Base-by-base conservation (phyloP, 2,329 filamentous ascomycete genomes). In the Diaporthe velutina region DNA sequence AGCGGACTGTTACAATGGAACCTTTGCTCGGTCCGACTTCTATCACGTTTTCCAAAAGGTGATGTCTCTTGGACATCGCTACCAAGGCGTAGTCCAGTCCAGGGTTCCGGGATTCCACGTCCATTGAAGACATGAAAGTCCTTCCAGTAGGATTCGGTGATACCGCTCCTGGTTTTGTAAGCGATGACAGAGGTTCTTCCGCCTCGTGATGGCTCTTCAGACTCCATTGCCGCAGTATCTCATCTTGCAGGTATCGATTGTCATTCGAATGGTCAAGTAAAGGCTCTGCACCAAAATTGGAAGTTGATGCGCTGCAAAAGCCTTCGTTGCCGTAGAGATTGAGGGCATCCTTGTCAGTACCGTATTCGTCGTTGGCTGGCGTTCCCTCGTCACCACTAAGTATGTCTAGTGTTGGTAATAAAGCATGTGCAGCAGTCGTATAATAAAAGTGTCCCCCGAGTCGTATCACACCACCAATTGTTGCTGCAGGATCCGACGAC, bases 401-500 rank as follows among this genome's bases (percentile, higher is more conserved):
- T n/a, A 30, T 12, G 8, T 22, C 12, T n/a, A 5, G 7, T n/a
- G n/a, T 10, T 13, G 17, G 3, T n/a, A 8, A n/a, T 2, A 70
- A 15, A 30, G 35, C n/a, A 35, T 74, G 72, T n/a, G 54, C 72
- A 2, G 72, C 72, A 4, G 64, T 74, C 19, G 54, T 70, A 28
- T 74, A 71, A 9, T 58, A 74, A 30, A 19, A 70, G 1, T 35
- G 10, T 5, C 55, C 33, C 15, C 55, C 38, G 4, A 74, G 19
- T n/a, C 22, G 38, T 28, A 74, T 35, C 28, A 74, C 72, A 13
- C 72, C 72, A 3, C 72, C 72, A n/a, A 74, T 57, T 4, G 72
- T 70, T 45, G 72, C 72, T 52, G 5, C 50, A 7, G 45, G 42
- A 33, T 30, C 8, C 1, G 17, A n/a, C 13, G n/a, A 3, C 17